Evolutionary conservation across 257 asterid species (phyloP).

Genomic region (Fraxinus anomala): DNA sequence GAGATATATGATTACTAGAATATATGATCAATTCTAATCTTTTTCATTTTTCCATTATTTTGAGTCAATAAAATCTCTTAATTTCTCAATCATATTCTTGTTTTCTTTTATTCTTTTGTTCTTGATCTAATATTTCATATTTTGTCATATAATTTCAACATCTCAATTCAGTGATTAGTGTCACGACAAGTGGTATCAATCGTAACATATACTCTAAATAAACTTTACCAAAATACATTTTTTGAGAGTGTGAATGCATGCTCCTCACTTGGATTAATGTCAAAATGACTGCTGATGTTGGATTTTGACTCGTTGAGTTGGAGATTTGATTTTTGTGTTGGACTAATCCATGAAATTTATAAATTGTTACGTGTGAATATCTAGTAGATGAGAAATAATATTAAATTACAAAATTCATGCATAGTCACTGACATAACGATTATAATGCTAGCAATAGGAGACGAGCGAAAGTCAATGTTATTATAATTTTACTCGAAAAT

Average conservation of each 20-base stretch:
- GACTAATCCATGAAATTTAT: conserved; percentile 3
- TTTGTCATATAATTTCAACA: too few species aligned
- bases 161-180: too few species aligned
- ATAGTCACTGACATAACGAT: conserved; percentile 1
- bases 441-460: conserved; percentile 25
- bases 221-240: too few species aligned
- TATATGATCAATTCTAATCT: too few species aligned
- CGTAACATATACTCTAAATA: too few species aligned
- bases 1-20: too few species aligned
- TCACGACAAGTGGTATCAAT: too few species aligned
- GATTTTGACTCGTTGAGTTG: not conserved
- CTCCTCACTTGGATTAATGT: not conserved
- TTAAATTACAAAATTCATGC: conserved; percentile 8
- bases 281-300: not conserved
- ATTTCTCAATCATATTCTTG: too few species aligned
- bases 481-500: conserved; percentile 19
- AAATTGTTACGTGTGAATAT: not conserved
- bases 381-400: conserved; percentile 22
- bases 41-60: too few species aligned
- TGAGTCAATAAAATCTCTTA: too few species aligned
- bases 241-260: not conserved
- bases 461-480: conserved; percentile 28
- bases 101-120: too few species aligned
- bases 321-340: not conserved
- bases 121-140: too few species aligned